phyloP scores from a whole-genome alignment of 805 yeast species.

The Kuraishia hungarica region DNA sequence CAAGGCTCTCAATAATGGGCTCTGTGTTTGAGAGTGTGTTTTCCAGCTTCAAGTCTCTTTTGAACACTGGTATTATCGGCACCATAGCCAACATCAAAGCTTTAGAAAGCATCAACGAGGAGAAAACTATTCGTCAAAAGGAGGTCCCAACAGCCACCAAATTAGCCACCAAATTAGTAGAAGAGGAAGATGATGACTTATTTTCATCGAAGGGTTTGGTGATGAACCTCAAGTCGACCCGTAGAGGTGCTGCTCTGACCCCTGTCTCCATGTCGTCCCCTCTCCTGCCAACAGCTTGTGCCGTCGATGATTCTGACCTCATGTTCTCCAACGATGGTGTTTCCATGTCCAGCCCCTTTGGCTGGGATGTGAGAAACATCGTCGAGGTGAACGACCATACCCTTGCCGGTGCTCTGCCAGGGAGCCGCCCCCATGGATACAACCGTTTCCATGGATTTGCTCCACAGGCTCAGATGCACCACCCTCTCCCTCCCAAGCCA shows the following conservation, averaged over 20 bases:
- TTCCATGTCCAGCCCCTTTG: not conserved
- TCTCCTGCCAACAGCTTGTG: not conserved
- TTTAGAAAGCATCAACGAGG: too few relatives aligned
- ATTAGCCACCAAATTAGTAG: not conserved
- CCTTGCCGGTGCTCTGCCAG: not conserved
- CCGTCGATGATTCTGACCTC: constrained; percentile 2
- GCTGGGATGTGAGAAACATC: constrained; percentile 1
- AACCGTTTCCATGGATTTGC: not conserved
- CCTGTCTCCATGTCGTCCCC: not conserved
- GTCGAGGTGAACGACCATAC: not conserved
- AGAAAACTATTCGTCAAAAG: not conserved
- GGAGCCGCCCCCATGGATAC: not conserved
- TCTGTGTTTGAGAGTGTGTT: not conserved
- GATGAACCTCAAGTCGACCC: not conserved
- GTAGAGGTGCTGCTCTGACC: not conserved
- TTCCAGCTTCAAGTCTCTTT: not conserved
- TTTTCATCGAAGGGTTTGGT: not conserved
- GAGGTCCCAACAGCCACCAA: not conserved
- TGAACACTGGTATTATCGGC: not conserved
- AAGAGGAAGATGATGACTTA: not conserved
- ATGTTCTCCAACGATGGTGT: not conserved
- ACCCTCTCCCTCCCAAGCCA: not conserved
- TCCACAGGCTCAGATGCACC: not conserved
- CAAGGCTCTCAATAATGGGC: not conserved
- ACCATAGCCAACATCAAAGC: not conserved